phyloP scores from a whole-genome alignment of 2,329 filamentous ascomycete species.

The Sarocladiaceae sp. region DNA sequence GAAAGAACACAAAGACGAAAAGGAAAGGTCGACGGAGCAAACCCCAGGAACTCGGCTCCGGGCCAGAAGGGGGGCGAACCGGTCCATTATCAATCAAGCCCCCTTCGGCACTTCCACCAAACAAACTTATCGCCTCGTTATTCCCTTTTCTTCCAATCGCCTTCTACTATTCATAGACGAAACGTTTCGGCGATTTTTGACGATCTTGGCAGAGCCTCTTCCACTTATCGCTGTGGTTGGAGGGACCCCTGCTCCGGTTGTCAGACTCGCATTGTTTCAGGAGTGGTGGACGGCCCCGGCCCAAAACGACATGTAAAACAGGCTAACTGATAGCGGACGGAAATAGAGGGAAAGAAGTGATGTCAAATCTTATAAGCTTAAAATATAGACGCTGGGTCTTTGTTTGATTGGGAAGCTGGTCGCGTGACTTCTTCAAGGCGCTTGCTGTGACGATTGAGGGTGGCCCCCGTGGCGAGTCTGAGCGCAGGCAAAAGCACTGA shows the following conservation, averaged over 20 bases:
- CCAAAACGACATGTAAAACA: background rate
- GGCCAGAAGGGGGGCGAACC: background rate
- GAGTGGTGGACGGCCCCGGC: no score
- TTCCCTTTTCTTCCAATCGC: background rate
- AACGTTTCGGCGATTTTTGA: conserved; percentile 1
- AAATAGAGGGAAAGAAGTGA: background rate
- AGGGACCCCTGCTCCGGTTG: background rate
- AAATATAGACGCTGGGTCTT: conserved; percentile 2
- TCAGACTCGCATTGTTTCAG: conserved; percentile 2
- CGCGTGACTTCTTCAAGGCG: background rate
- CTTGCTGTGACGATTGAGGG: background rate
- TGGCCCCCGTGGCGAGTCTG: no score
- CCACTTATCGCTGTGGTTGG: background rate
- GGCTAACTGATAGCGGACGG: background rate
- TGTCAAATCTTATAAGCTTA: conserved; percentile 1
- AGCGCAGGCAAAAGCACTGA: no score
- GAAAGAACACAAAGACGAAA: background rate
- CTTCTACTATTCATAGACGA: conserved; percentile 3
- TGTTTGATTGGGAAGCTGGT: background rate
- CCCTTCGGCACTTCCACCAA: background rate
- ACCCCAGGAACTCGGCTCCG: background rate
- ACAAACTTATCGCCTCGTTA: background rate
- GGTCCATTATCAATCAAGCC: background rate
- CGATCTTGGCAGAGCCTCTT: background rate
- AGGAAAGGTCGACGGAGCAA: background rate